phyloP scores from a whole-genome alignment of 345 rosid species.

The Citrus australasica region DNA sequence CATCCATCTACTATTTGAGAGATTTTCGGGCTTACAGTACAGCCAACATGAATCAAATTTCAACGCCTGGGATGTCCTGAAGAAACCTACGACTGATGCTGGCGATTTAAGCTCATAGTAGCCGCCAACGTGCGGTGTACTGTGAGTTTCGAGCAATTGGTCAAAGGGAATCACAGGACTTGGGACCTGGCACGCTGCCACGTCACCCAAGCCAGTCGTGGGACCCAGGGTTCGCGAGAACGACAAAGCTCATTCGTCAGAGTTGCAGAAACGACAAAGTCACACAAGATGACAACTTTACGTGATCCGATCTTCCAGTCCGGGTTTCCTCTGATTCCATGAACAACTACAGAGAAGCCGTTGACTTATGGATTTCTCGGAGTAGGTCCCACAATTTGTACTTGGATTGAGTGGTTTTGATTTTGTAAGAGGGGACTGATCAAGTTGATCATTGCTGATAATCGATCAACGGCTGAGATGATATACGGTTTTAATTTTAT shows the following conservation, averaged over 20 bases:
- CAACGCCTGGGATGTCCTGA: background rate
- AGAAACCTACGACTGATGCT: background rate
- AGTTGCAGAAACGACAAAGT: too few relatives aligned
- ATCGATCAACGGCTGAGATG: background rate
- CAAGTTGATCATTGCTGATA: background rate
- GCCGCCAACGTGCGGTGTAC: background rate
- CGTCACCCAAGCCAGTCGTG: background rate
- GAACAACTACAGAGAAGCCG: background rate
- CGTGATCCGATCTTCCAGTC: background rate
- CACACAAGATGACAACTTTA: background rate
- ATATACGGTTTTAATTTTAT: too few relatives aligned
- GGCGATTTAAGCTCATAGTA: background rate
- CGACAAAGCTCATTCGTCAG: background rate
- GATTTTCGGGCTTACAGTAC: too few relatives aligned
- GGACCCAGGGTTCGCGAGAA: background rate
- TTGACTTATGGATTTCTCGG: background rate
- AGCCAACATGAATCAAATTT: background rate
- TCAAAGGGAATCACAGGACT: background rate
- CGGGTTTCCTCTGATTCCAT: too few relatives aligned
- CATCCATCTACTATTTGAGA: too few relatives aligned
- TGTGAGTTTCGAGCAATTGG: background rate
- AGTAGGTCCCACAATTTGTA: background rate
- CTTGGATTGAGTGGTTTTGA: background rate
- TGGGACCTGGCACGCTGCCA: background rate
- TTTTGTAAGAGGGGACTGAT: background rate